Evolutionary conservation across 805 yeast genomes (phyloP), one percentile per base, ranked within the genome.

Genomic region (Saturnispora halmiae): DNA sequence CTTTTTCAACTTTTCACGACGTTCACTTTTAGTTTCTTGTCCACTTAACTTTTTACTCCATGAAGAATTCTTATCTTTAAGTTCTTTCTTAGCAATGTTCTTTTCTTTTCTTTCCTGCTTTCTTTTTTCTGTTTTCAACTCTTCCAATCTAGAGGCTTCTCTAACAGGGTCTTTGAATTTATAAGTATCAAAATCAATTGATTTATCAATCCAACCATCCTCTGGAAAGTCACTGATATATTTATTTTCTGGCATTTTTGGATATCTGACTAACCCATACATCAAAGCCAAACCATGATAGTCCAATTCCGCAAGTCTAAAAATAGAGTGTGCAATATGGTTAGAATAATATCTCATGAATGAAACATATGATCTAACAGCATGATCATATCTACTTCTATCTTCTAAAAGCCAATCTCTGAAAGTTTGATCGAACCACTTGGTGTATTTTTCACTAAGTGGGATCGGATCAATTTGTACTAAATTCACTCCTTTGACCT

Each of bases 201-300:
- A 64, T 22, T 66, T 66, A 15, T 63, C 69, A 2, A 78, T 70
- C 86, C 88, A 85, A 1, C 96, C 96, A 46, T 76, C 79, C 38
- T 70, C 74, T 0, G 87, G 83, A 52, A 77, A 62, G 10, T 59
- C 49, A 2, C 69, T 73, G 2, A 78, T 64, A 49, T 70, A 66
- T 40, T 64, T 66, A 18, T 79, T 71, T 55, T 92, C 99, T 0
- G 98, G 98, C 97, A 94, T 92, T 50, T 79, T 76, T 7, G 99
- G 99, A 44, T 90, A 62, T 50, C 96, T 69, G 32, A 84, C 60
- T 2, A 92, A 60, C 1, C 96, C 95, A 58, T 82, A 87, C 65
- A 83, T 69, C 48, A 67, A 71, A 1, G 92, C 95, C 6, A 82
- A 47, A 0, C 79, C 82, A 20, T 78, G 56, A 50, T 82, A 82